phyloP scores from a whole-genome alignment of 495 filamentous ascomycete genomes.

The Talaromyces stipitatus region DNA sequence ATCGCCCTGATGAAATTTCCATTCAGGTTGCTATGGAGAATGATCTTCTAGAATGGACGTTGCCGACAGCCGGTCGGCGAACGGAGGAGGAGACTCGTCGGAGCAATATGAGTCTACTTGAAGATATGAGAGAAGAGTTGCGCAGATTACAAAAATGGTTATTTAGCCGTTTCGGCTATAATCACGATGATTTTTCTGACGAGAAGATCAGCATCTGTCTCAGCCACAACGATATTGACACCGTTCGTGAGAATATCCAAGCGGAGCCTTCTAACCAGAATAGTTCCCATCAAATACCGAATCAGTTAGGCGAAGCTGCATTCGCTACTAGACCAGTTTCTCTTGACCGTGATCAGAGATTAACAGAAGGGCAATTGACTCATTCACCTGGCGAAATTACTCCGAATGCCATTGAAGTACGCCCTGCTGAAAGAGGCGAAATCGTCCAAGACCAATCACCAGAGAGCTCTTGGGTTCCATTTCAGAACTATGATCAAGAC shows the following conservation, averaged over 20 bases:
- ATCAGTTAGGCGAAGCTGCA: neutral
- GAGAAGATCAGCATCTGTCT: neutral
- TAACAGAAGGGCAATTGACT: conserved; percentile 30
- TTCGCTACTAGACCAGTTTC: conserved; percentile 2
- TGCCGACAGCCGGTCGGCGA: conserved; percentile 34
- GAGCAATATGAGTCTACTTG: conserved; percentile 27
- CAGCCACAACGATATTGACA: neutral
- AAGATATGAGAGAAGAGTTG: conserved; percentile 33
- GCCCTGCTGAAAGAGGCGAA: conserved; percentile 16
- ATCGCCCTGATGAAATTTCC: conserved; percentile 35
- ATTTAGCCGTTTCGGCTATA: conserved; percentile 23
- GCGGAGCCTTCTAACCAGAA: conserved; percentile 2
- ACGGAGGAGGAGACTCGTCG: conserved; percentile 34
- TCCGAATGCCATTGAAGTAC: conserved; percentile 22
- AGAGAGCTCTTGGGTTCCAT: conserved; percentile 1
- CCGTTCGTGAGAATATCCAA: conserved; percentile 5
- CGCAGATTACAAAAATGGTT: conserved; percentile 24
- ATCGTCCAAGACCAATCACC: neutral
- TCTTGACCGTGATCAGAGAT: conserved; percentile 18
- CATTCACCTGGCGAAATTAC: conserved; percentile 34
- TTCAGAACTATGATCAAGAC: conserved; percentile 13
- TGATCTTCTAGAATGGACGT: conserved; percentile 41
- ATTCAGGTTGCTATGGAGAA: conserved; percentile 39
- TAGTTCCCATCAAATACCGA: neutral
- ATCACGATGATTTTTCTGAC: conserved; percentile 10